Evolutionary conservation across 768 basidiomycete species (phyloP), one percentile per base, ranked within the genome.

Genomic region (Tylopilus balloui): DNA sequence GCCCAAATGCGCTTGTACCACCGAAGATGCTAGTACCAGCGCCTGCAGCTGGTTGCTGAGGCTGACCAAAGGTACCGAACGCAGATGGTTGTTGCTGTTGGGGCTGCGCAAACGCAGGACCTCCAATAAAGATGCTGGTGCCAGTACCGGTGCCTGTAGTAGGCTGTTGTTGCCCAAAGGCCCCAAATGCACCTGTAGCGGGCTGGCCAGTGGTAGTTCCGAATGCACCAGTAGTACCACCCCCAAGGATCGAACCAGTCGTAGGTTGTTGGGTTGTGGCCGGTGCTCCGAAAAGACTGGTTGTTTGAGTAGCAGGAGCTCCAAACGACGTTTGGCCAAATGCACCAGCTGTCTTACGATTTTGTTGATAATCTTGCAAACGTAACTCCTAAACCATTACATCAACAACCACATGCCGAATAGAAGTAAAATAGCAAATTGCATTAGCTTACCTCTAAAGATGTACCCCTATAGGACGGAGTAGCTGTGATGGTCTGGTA

Each of bases 401-500:
- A 36, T 54, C 27, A 56, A 15, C 29, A 37, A 44, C 44, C 34
- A 41, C 19, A 6, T 31, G 19, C 3, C 28, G 11, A 28, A 37
- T 9, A 3, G 32, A 28, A 43, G 20, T 5, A 29, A 51, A 59
- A 67, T 6, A 28, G 20, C 3, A 28, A 21, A 13, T 13, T 43
- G 21, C 9, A 3, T 45, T 24, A 46, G 41, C 72, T 42, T 55
- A 82, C 88, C 75, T 85, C 91, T 53, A 88, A 78, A 19, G 90
- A 93, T 52, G 78, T 83, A 35, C 86, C 84, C 50, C 77, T 69
- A 62, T 92, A 95, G 15, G 77, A 76, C 14, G 86, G 86, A 77
- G 86, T 89, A 54, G 84, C 84, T 15, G 84, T 78, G 46, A 92
- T 91, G 31, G 83, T 78, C 67, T 94, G 91, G 66, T 86, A 95